These are phyloP conservation scores for Zalaria sp. DNA, from an alignment of 2,329 filamentous ascomycete genomes.

Conservation along the genomic window DNA sequence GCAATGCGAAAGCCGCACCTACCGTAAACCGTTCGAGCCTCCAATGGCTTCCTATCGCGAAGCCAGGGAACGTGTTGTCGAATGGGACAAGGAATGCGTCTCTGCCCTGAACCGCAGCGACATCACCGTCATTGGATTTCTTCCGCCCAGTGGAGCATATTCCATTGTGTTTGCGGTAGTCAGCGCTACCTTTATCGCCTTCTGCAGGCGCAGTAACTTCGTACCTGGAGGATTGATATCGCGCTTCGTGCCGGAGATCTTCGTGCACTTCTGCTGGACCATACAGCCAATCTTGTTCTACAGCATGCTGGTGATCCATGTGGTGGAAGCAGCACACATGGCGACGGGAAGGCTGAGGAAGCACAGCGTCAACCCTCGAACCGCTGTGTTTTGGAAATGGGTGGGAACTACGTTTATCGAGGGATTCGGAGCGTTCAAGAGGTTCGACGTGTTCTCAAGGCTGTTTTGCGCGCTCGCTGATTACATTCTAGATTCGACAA, in stretches of 20 bases:
- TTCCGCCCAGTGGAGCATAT: conserved; percentile 37
- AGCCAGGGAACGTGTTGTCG: conserved; percentile 54
- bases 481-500: conserved; percentile 20
- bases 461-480: not conserved
- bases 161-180: conserved; percentile 41
- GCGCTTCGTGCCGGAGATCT: conserved; percentile 34
- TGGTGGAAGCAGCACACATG: conserved; percentile 43
- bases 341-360: conserved; percentile 29
- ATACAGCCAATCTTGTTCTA: conserved; percentile 45
- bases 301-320: conserved; percentile 51
- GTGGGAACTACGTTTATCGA: conserved; percentile 37
- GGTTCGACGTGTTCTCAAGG: conserved; percentile 12
- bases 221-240: conserved; percentile 30
- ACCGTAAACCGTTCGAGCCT: conserved; percentile 50
- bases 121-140: conserved; percentile 39
- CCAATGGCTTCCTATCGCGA: conserved; percentile 56
- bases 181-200: conserved; percentile 38
- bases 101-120: conserved; percentile 45
- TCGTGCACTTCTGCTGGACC: conserved; percentile 43
- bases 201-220: conserved; percentile 37
- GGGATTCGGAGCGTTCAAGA: conserved; percentile 33
- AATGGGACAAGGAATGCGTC: conserved; percentile 53
- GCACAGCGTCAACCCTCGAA: conserved; percentile 36
- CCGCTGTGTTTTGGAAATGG: conserved; percentile 40
- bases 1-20: conserved; percentile 34